Evolutionary conservation across 2,329 filamentous ascomycete species (phyloP).

Genomic region (Bipolaris gigantea): DNA sequence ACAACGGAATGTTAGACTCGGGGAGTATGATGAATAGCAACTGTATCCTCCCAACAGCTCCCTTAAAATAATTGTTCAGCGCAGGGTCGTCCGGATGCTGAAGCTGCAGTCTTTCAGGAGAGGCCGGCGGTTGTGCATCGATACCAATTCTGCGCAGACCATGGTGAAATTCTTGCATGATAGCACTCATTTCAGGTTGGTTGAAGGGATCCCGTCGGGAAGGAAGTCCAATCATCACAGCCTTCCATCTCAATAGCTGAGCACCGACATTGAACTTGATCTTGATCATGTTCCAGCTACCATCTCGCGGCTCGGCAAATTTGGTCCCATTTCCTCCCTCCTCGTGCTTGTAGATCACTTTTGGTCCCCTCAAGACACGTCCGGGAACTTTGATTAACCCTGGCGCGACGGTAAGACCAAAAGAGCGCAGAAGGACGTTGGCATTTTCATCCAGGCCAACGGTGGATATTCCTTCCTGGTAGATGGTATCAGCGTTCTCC

Average conservation of each 20-base stretch:
- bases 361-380: slow-evolving; percentile 64
- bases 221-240: slow-evolving; percentile 14
- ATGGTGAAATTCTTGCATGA: slow-evolving; percentile 17
- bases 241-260: slow-evolving; percentile 16
- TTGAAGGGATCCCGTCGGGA: slow-evolving; percentile 9
- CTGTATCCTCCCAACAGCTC: slow-evolving; percentile 1
- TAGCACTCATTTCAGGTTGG: neutral
- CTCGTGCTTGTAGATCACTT: slow-evolving; percentile 58
- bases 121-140: slow-evolving; percentile 1
- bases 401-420: slow-evolving; percentile 63
- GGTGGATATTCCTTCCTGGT: slow-evolving; percentile 14
- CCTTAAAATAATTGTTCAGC: slow-evolving; percentile 4
- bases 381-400: slow-evolving; percentile 70
- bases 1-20: slow-evolving; percentile 19
- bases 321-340: slow-evolving; percentile 6
- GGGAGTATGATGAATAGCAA: slow-evolving; percentile 25
- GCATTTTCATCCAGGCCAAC: slow-evolving; percentile 19
- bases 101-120: slow-evolving; percentile 8
- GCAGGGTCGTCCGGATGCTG: slow-evolving; percentile 8
- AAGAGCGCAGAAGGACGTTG: slow-evolving; percentile 45
- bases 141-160: slow-evolving; percentile 16
- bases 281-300: slow-evolving; percentile 57
- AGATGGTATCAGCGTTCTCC: slow-evolving; percentile 27
- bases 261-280: slow-evolving; percentile 22
- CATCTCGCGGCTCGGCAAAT: slow-evolving; percentile 47